Evolutionary conservation across 371 early-diverging fungal species (phyloP).

Genomic region (Coemansia sp.): DNA sequence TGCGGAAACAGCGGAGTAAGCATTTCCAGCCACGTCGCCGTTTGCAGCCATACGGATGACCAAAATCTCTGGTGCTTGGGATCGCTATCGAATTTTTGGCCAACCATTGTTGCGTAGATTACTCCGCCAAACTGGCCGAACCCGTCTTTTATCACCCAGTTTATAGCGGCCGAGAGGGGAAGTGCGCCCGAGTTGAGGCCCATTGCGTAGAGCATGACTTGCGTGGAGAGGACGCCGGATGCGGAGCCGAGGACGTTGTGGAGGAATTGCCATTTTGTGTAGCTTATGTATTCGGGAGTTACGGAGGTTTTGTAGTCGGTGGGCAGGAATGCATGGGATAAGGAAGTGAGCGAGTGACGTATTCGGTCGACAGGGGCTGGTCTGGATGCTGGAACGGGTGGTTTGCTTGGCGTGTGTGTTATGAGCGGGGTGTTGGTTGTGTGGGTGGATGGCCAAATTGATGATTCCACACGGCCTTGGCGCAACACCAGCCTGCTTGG

Average conservation of each 20-base stretch:
- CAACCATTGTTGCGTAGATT: conserved; percentile 64
- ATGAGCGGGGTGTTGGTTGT: neutral
- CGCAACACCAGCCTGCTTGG: neutral
- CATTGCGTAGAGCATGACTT: conserved; percentile 70
- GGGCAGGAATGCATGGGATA: conserved; percentile 61
- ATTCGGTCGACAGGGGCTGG: neutral
- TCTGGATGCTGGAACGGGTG: neutral
- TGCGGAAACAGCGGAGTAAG: conserved; percentile 69
- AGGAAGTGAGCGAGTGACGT: neutral
- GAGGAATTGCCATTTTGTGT: conserved; percentile 68
- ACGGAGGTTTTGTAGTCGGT: conserved; percentile 68
- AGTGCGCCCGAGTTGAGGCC: conserved; percentile 68
- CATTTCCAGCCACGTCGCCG: conserved; percentile 67
- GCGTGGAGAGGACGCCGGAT: conserved; percentile 72
- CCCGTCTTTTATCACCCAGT: conserved; percentile 86
- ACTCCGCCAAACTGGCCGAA: conserved; percentile 83
- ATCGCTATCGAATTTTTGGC: conserved; percentile 69
- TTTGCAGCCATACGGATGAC: conserved; percentile 63
- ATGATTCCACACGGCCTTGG: neutral
- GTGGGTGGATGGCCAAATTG: neutral
- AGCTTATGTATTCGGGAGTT: conserved; percentile 63
- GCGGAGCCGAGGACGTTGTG: conserved; percentile 70
- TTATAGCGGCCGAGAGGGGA: conserved; percentile 73
- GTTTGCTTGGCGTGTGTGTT: neutral
- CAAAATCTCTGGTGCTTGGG: conserved; percentile 74